These are phyloP conservation scores for Eruca vesicaria DNA, from an alignment of 441 rosid species.

Conservation along the genomic window DNA sequence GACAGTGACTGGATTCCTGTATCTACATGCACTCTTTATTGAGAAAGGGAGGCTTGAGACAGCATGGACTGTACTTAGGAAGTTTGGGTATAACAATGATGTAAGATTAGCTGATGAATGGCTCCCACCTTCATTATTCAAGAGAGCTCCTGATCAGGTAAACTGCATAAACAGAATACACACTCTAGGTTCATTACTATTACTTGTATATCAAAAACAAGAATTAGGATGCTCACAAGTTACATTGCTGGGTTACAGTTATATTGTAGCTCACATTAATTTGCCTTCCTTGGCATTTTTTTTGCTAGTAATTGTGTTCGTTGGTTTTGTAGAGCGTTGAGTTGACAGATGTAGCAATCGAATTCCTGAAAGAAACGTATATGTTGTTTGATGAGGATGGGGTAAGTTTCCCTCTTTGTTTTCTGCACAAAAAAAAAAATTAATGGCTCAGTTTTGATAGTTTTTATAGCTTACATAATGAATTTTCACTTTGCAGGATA, in stretches of 20 bases:
- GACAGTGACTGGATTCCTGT: constrained; percentile 88
- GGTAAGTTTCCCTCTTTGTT: constrained; percentile 43
- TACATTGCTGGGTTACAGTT: too few species aligned
- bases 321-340: constrained; percentile 26
- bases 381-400: constrained; percentile 66
- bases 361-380: constrained; percentile 68
- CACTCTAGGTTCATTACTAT: too few species aligned
- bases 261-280: neutral
- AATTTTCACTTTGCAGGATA: constrained; percentile 58
- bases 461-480: constrained; percentile 1
- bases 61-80: constrained; percentile 89
- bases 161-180: too few species aligned
- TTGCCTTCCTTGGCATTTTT: neutral
- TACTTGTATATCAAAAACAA: too few species aligned
- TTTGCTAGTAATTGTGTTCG: neutral
- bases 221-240: too few species aligned
- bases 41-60: constrained; percentile 98
- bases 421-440: too few species aligned
- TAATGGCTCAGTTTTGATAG: neutral
- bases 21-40: constrained; percentile 90
- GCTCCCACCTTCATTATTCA: constrained; percentile 65
- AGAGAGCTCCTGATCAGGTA: constrained; percentile 91
- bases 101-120: constrained; percentile 81
- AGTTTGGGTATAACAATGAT: constrained; percentile 90
- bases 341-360: constrained; percentile 74